These are phyloP conservation scores for Terana coerulea DNA, from an alignment of 768 basidiomycete species.

Conservation along the genomic window DNA sequence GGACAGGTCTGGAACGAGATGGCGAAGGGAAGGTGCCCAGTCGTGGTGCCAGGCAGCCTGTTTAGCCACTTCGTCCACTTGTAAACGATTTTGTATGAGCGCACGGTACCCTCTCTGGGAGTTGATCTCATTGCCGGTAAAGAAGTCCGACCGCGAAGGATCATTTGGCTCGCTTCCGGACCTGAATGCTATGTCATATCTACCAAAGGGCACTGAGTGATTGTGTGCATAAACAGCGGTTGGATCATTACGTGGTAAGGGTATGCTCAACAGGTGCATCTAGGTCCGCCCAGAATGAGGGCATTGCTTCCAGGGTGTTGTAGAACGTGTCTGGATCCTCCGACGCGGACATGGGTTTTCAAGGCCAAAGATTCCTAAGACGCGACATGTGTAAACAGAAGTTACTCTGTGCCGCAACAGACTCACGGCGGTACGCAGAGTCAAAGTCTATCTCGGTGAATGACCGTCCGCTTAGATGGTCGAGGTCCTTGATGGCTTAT, in stretches of 20 bases:
- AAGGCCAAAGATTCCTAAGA: slow-evolving; percentile 20
- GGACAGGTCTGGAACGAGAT: slow-evolving; percentile 36
- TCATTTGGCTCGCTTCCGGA: slow-evolving; percentile 44
- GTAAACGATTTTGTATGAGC: slow-evolving; percentile 45
- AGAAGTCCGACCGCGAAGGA: slow-evolving; percentile 50
- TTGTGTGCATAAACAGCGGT: background rate
- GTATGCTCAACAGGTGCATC: slow-evolving; percentile 48
- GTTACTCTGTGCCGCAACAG: too few species aligned
- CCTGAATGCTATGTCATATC: slow-evolving; percentile 61
- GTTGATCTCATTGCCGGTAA: slow-evolving; percentile 51
- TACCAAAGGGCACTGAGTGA: slow-evolving; percentile 23
- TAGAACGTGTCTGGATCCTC: slow-evolving; percentile 38
- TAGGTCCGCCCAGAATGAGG: slow-evolving; percentile 51
- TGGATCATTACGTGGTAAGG: slow-evolving; percentile 55
- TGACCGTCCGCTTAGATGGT: slow-evolving; percentile 43
- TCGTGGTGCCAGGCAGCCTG: slow-evolving; percentile 52
- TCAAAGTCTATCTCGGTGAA: slow-evolving; percentile 46
- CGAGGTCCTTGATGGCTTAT: slow-evolving; percentile 33
- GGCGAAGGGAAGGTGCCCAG: slow-evolving; percentile 42
- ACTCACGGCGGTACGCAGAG: slow-evolving; percentile 53
- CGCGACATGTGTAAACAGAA: background rate
- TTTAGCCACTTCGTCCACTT: slow-evolving; percentile 32
- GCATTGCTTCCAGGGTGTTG: slow-evolving; percentile 49
- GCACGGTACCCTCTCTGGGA: slow-evolving; percentile 51
- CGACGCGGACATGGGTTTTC: slow-evolving; percentile 7